A percentile compares a stretch with the other conserved stretches of the same genome.
Evolutionary conservation across 371 early-diverging fungal genomes (phyloP).

Genomic region (Paraphysoderma sedebokerense): DNA sequence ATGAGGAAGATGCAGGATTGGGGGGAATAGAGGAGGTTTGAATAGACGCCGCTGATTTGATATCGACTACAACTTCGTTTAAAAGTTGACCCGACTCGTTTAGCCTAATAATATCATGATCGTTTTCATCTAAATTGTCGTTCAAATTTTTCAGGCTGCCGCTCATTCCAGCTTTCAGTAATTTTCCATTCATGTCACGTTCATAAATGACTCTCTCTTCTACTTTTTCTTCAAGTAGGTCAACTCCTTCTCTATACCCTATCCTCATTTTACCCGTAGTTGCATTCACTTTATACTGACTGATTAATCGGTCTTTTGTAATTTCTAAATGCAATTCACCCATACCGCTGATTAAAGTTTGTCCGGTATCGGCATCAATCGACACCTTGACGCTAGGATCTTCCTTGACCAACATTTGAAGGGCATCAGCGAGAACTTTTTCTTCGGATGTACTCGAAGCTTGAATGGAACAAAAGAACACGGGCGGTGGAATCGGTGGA

Average conservation of each 20-base stretch:
- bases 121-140: constrained; percentile 9
- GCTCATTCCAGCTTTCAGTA: too few relatives aligned
- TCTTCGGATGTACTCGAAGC: constrained; percentile 60
- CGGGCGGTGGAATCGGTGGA: constrained; percentile 66
- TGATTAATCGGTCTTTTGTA: constrained; percentile 55
- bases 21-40: too few relatives aligned
- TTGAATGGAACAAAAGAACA: constrained; percentile 75
- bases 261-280: constrained; percentile 74
- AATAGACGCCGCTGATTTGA: background rate
- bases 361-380: constrained; percentile 71
- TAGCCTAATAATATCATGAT: background rate
- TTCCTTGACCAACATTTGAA: constrained; percentile 57
- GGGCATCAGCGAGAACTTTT: constrained; percentile 50
- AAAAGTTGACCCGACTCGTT: background rate
- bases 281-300: constrained; percentile 60
- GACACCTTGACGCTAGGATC: constrained; percentile 72
- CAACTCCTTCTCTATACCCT: constrained; percentile 68
- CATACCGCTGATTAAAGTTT: constrained; percentile 84
- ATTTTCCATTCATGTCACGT: background rate
- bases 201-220: background rate
- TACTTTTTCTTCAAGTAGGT: constrained; percentile 9
- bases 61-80: background rate
- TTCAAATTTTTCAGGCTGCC: constrained; percentile 28
- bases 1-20: too few relatives aligned
- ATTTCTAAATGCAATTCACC: constrained; percentile 93